These are phyloP conservation scores for Aspergillus luchuensis DNA, from an alignment of 2,329 filamentous ascomycete genomes.

Conservation along the genomic window DNA sequence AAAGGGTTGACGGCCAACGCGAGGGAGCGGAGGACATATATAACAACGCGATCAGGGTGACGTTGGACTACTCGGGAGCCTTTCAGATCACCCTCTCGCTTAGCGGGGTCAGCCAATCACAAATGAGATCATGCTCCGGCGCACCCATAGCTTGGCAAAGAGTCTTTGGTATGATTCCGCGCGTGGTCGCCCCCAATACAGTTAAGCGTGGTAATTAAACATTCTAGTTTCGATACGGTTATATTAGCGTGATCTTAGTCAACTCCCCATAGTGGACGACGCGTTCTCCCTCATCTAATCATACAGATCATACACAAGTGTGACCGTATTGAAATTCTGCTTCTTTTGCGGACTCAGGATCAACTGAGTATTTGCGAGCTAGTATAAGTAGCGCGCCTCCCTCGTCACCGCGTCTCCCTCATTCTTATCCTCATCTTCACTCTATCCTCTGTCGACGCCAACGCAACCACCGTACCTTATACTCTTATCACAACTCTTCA, in stretches of 20 bases:
- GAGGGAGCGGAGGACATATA: constrained; percentile 44
- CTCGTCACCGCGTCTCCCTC: constrained; percentile 44
- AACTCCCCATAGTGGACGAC: constrained; percentile 16
- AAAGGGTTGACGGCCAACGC: constrained; percentile 35
- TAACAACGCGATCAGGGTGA: constrained; percentile 48
- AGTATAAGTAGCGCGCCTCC: constrained; percentile 51
- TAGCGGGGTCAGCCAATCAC: constrained; percentile 46
- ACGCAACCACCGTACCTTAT: constrained; percentile 32
- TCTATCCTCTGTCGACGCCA: constrained; percentile 27
- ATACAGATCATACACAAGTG: constrained; percentile 48
- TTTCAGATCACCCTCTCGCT: constrained; percentile 52
- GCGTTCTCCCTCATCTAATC: constrained; percentile 38
- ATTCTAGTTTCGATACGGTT: constrained; percentile 23
- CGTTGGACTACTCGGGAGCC: constrained; percentile 43
- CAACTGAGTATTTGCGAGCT: constrained; percentile 44
- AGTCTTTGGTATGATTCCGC: constrained; percentile 18
- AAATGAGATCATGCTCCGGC: constrained; percentile 34
- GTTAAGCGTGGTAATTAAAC: constrained; percentile 32
- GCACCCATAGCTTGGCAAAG: constrained; percentile 19
- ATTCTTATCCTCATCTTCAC: constrained; percentile 36
- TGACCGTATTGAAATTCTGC: constrained; percentile 51
- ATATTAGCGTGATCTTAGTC: constrained; percentile 21
- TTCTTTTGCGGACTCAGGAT: constrained; percentile 48
- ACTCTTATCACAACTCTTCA: constrained; percentile 25
- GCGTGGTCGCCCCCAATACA: constrained; percentile 26